phyloP scores from a whole-genome alignment of 306 rosid species.

The Quercus engelmannii region DNA sequence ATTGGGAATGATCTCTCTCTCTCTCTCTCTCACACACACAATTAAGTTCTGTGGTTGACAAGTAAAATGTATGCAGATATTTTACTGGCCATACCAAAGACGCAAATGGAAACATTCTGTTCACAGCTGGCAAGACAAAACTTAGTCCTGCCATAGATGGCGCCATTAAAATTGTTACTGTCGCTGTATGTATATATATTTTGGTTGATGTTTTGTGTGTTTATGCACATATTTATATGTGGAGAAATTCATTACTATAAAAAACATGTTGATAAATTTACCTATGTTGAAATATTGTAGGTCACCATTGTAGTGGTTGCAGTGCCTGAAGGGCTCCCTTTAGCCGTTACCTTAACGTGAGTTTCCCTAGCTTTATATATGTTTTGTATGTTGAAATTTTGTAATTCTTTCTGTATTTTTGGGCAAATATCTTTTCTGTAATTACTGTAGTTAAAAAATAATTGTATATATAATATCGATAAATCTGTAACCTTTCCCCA shows the following conservation, averaged over 20 bases:
- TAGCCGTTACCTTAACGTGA: slow-evolving; percentile 95
- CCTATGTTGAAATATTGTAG: slow-evolving; percentile 31
- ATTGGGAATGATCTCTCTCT: slow-evolving; percentile 1
- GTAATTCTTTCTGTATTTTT: slow-evolving; percentile 3
- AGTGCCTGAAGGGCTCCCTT: slow-evolving; percentile 95
- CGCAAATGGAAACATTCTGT: slow-evolving; percentile 40
- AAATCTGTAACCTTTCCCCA: too few species aligned
- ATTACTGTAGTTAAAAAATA: too few species aligned
- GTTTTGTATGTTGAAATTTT: too few species aligned
- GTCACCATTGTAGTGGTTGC: slow-evolving; percentile 97
- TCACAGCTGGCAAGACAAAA: slow-evolving; percentile 66
- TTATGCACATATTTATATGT: background rate
- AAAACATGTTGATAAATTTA: background rate
- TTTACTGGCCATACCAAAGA: slow-evolving; percentile 80
- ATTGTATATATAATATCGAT: too few species aligned
- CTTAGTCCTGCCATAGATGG: slow-evolving; percentile 70
- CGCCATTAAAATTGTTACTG: slow-evolving; percentile 85
- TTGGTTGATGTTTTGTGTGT: background rate
- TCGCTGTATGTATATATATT: slow-evolving; percentile 65
- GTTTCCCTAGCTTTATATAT: slow-evolving; percentile 17
- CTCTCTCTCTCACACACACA: background rate
- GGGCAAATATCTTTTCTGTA: background rate
- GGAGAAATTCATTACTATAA: background rate
- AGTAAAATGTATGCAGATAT: slow-evolving; percentile 46
- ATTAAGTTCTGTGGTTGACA: background rate